These are phyloP conservation scores for Streptanthus diversifolius DNA, from an alignment of 345 rosid species.

Conservation along the genomic window DNA sequence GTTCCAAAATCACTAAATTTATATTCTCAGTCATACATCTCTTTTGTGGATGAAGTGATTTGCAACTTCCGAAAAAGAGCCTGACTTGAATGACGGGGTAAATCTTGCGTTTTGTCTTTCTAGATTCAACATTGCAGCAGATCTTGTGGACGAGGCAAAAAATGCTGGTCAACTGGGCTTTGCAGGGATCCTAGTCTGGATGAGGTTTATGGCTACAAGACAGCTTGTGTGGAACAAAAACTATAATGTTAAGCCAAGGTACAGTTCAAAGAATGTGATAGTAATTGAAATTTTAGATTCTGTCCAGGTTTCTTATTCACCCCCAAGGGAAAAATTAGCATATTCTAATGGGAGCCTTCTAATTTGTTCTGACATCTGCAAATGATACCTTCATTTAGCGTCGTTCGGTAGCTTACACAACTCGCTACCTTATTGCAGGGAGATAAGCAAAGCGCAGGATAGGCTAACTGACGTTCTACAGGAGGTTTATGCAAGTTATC, in stretches of 20 bases:
- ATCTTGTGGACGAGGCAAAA: slow-evolving; percentile 75
- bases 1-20: neutral
- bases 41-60: slow-evolving; percentile 8
- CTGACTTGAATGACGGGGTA: neutral
- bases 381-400: neutral
- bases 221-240: slow-evolving; percentile 99
- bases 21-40: neutral
- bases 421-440: slow-evolving; percentile 51
- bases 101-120: neutral
- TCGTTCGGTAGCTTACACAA: slow-evolving; percentile 1
- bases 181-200: slow-evolving; percentile 95
- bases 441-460: slow-evolving; percentile 95
- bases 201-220: slow-evolving; percentile 99
- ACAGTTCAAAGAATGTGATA: slow-evolving; percentile 24
- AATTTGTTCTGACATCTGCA: slow-evolving; percentile 2
- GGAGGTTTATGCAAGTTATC: slow-evolving; percentile 49
- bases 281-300: neutral
- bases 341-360: neutral
- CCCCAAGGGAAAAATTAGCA: neutral
- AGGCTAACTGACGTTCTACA: slow-evolving; percentile 83
- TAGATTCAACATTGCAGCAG: slow-evolving; percentile 96
- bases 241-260: slow-evolving; percentile 99
- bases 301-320: neutral
- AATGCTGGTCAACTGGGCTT: slow-evolving; percentile 72
- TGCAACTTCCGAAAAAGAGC: neutral